Percentiles rank a stretch among this genome's conserved stretches.
These are phyloP conservation scores for Talaromyces ruber DNA, from an alignment of 495 filamentous ascomycete genomes.

Conservation along the genomic window DNA sequence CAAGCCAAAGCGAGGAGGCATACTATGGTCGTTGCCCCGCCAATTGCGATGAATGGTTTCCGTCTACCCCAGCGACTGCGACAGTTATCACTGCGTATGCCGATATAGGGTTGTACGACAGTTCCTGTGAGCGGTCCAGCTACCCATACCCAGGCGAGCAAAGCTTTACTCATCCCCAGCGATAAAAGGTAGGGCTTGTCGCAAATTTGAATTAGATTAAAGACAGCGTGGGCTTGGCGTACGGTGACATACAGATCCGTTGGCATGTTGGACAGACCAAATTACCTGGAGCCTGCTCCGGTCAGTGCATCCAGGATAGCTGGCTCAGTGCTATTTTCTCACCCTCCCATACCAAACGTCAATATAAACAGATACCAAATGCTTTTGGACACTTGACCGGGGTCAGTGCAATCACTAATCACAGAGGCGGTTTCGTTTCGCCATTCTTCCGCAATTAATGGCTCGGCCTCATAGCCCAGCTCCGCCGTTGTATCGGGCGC, in stretches of 20 bases:
- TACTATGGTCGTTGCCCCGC: conserved; percentile 42
- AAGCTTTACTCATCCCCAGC: conserved; percentile 80
- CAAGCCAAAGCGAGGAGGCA: not conserved
- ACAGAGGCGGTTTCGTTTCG: conserved; percentile 5
- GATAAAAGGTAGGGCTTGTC: conserved; percentile 56
- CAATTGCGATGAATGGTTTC: conserved; percentile 79
- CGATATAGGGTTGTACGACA: conserved; percentile 88
- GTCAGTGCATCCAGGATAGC: not conserved
- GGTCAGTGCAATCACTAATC: not conserved
- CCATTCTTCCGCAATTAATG: conserved; percentile 11
- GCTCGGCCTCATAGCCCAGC: conserved; percentile 10
- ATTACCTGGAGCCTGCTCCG: conserved; percentile 65
- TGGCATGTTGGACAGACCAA: conserved; percentile 86
- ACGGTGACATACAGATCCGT: conserved; percentile 54
- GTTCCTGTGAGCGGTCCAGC: conserved; percentile 79
- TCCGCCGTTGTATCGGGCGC: conserved; percentile 17
- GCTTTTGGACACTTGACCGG: conserved; percentile 52
- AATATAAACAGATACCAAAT: conserved; percentile 73
- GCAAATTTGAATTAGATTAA: not conserved
- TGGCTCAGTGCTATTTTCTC: conserved; percentile 17
- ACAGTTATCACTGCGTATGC: conserved; percentile 83
- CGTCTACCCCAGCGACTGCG: conserved; percentile 72
- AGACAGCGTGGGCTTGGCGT: not conserved
- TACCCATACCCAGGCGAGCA: conserved; percentile 93
- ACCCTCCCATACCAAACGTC: conserved; percentile 74